Percentiles rank a stretch among this genome's conserved stretches.
phyloP scores from a whole-genome alignment of 768 basidiomycete genomes.

The Thelephora ganbajun region DNA sequence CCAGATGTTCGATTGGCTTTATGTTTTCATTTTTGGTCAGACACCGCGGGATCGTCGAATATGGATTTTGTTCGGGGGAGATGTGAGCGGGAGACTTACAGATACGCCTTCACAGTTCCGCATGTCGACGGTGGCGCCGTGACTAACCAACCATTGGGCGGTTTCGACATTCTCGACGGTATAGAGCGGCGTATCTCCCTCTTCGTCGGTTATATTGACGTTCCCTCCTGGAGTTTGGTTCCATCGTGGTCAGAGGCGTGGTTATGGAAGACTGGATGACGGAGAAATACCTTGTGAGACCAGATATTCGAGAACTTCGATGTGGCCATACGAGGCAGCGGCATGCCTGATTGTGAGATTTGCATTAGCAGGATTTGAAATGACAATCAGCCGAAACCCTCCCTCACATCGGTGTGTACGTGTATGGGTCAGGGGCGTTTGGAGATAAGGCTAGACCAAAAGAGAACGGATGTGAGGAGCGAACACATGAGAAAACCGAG shows the following conservation, averaged over 20 bases:
- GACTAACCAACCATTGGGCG: constrained; percentile 63
- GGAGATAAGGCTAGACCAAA: constrained; percentile 37
- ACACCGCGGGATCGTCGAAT: constrained; percentile 4
- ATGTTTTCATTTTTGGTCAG: background rate
- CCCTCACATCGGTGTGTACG: constrained; percentile 69
- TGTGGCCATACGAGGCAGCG: constrained; percentile 83
- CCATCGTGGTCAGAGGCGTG: background rate
- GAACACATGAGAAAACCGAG: constrained; percentile 1
- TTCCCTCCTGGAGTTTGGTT: constrained; percentile 47
- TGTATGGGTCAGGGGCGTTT: constrained; percentile 54
- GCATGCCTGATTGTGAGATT: constrained; percentile 51
- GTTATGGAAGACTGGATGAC: background rate
- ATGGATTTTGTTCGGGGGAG: background rate
- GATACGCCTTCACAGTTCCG: constrained; percentile 63
- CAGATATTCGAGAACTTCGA: constrained; percentile 65
- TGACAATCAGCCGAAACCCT: background rate
- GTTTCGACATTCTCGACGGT: constrained; percentile 74
- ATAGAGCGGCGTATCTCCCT: constrained; percentile 88
- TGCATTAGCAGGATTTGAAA: constrained; percentile 3
- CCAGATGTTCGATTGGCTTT: constrained; percentile 58
- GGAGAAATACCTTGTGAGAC: constrained; percentile 42
- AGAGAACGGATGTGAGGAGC: background rate
- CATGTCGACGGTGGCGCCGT: constrained; percentile 52
- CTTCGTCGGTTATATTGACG: constrained; percentile 73
- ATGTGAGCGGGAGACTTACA: constrained; percentile 29